Base-by-base conservation (phyloP, 495 filamentous ascomycete species). In the Usnea hakonensis region DNA sequence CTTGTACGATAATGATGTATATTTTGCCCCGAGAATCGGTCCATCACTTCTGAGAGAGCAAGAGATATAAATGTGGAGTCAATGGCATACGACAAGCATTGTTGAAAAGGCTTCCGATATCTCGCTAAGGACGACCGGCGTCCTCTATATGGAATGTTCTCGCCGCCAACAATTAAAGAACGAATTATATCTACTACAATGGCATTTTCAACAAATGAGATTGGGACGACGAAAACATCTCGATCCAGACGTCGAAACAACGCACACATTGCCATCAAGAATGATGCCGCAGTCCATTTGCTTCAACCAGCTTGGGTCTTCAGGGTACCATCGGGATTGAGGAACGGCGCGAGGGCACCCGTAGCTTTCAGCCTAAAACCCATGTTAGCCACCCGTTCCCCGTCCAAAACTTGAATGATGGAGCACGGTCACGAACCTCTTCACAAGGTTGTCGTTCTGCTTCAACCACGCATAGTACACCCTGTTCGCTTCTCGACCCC, bases 401-500 rank as follows among this genome's bases (percentile, higher is more conserved):
- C 58, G 37, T 33, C 21, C 28, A 38, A 26, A 21, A 5, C 38
- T 5, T 3, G n/a, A 6, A 19, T 5, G 11, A 5, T 46, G 33
- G 13, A 32, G 1, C 5, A 8, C n/a, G 16, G 14, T 3, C 13
- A 36, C 54, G 14, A n/a, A 62, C 60, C 40, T 37, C 19, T 33
- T 56, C 28, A 62, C 53, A 4, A 62, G 21, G 9, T 56, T 43
- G 19, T 57, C 53, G 11, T 32, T 62, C n/a, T 62, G 54, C 23
- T 7, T 13, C 16, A 62, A 16, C 60, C 60, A 62, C 26, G 40
- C 53, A 23, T 56, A 41, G 13, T 46, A 62, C 19, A 62, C 53
- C 11, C 33, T n/a, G 0, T 21, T 44, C n/a, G 60, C 60, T 50
- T 62, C 53, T 16, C 38, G 21, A 3, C 37, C 26, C 60, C 60